A percentile compares a stretch with the other conserved stretches of the same genome.
These are phyloP conservation scores for Daldinia decipiens DNA, from an alignment of 495 filamentous ascomycete genomes.

Conservation along the genomic window DNA sequence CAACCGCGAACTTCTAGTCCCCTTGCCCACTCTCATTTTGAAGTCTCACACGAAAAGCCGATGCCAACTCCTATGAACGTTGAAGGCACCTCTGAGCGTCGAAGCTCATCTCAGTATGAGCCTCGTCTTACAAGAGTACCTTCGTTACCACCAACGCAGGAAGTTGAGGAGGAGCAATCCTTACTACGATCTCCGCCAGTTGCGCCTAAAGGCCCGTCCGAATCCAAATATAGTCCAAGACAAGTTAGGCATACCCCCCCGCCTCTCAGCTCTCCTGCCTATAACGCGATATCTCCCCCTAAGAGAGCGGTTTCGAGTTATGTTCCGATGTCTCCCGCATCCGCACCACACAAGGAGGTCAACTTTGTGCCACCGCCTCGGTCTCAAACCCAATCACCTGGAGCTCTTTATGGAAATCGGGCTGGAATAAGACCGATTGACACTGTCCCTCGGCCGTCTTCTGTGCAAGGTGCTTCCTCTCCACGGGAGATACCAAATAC, in stretches of 20 bases:
- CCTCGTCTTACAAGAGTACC: conserved; percentile 56
- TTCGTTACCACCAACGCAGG: conserved; percentile 63
- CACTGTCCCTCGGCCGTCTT: conserved; percentile 73
- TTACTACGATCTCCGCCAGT: conserved; percentile 42
- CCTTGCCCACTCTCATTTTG: conserved; percentile 77
- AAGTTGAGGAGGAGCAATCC: conserved; percentile 63
- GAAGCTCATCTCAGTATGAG: conserved; percentile 60
- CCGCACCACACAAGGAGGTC: conserved; percentile 48
- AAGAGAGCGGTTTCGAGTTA: conserved; percentile 62
- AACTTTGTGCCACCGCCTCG: conserved; percentile 70
- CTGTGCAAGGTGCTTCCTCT: conserved; percentile 67
- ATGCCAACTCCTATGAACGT: conserved; percentile 47
- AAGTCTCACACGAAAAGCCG: conserved; percentile 57
- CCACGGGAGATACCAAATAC: conserved; percentile 54
- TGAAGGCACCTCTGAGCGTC: conserved; percentile 51
- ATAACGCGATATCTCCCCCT: conserved; percentile 61
- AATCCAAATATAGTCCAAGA: conserved; percentile 48
- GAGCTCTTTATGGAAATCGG: conserved; percentile 63
- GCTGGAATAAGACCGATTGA: conserved; percentile 58
- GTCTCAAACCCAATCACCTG: conserved; percentile 89
- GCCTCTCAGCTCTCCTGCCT: conserved; percentile 49
- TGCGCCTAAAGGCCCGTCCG: conserved; percentile 38
- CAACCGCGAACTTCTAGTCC: conserved; percentile 89
- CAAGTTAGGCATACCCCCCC: conserved; percentile 56
- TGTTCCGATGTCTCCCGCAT: conserved; percentile 48